phyloP scores from a whole-genome alignment of 495 filamentous ascomycete species.

The Trichoderma asperelloides region DNA sequence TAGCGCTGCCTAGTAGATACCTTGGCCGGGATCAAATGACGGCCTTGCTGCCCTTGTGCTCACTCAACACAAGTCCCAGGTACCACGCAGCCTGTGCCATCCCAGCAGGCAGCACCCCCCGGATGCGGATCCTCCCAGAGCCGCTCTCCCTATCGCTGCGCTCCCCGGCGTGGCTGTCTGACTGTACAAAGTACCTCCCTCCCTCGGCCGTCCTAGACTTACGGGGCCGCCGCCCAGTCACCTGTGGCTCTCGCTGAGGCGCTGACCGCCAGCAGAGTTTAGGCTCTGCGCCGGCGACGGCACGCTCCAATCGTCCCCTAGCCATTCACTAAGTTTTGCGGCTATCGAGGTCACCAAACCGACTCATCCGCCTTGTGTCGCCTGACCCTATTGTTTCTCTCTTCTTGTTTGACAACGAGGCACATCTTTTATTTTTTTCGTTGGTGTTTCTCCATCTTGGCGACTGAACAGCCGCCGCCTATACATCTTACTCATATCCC shows the following conservation, averaged over 20 bases:
- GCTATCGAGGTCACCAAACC: not conserved
- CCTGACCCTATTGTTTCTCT: not conserved
- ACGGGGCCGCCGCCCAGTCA: not conserved
- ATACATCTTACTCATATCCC: conserved; percentile 1
- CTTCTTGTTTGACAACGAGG: not conserved
- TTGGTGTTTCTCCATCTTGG: too few relatives aligned
- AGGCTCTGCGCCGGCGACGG: not conserved
- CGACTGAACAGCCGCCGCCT: not conserved
- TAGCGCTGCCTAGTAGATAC: not conserved
- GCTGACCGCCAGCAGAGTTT: conserved; percentile 1
- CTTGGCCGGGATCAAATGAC: not conserved
- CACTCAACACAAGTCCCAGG: not conserved
- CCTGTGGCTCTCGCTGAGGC: conserved; percentile 3
- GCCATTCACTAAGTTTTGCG: not conserved
- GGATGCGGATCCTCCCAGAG: not conserved
- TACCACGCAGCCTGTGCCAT: not conserved
- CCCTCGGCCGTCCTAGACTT: not conserved
- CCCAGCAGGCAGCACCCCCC: not conserved
- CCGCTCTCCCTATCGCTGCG: not conserved
- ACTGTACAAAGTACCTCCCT: too few relatives aligned
- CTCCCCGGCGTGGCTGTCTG: too few relatives aligned
- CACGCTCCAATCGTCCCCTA: not conserved
- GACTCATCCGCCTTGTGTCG: conserved; percentile 7
- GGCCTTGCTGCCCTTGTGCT: not conserved
- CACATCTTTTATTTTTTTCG: not conserved